Conservation (phyloP, 257 asterid genomes). For the Rhazya stricta region DNA sequence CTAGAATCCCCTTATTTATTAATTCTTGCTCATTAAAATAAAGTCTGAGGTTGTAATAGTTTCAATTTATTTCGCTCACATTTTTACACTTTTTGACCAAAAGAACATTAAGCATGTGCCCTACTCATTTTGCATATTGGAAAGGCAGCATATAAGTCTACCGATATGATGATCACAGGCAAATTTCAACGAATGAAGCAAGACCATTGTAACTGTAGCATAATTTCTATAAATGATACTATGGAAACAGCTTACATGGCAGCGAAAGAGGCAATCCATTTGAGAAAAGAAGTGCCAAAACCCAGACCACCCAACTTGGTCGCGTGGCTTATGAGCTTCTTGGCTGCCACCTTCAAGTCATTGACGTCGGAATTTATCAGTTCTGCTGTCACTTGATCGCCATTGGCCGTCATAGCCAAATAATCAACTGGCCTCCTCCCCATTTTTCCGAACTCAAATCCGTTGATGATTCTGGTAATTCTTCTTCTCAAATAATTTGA, state of each 20-base stretch:
- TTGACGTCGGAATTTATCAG: slow-evolving; percentile 54
- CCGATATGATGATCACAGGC: neutral
- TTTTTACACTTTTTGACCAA: slow-evolving; percentile 6
- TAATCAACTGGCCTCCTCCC: slow-evolving; percentile 47
- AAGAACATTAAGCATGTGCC: neutral
- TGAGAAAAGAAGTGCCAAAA: slow-evolving; percentile 68
- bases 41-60: neutral
- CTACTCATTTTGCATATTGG: neutral
- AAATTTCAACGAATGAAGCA: neutral
- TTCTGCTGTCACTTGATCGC: slow-evolving; percentile 32
- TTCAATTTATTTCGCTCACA: neutral
- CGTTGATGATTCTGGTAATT: neutral
- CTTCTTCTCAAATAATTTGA: neutral
- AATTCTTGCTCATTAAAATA: neutral
- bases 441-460: slow-evolving; percentile 26
- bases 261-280: slow-evolving; percentile 82
- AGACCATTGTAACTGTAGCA: neutral
- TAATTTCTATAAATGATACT: neutral
- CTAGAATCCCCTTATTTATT: neutral
- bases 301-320: slow-evolving; percentile 47
- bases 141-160: neutral
- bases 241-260: slow-evolving; percentile 56
- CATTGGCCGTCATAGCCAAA: slow-evolving; percentile 55
- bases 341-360: slow-evolving; percentile 67
- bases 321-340: slow-evolving; percentile 55